Conservation (phyloP, 2,329 filamentous ascomycete genomes). For the Clarireedia hainanense region DNA sequence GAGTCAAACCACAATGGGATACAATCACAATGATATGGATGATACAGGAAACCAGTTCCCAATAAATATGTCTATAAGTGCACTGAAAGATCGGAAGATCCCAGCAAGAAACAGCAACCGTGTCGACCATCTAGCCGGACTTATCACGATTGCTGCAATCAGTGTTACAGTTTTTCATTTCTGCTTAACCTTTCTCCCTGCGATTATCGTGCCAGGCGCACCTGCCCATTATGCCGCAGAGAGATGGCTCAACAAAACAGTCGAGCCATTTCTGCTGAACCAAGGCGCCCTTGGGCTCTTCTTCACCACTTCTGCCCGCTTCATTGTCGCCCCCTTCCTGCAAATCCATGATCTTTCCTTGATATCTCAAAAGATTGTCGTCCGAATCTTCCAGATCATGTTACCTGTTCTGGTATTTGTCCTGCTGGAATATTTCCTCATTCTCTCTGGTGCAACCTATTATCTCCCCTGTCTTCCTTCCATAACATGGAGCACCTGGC, state of each 20-base stretch:
- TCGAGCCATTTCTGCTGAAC: constrained; percentile 37
- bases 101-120: constrained; percentile 13
- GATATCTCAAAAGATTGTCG: constrained; percentile 37
- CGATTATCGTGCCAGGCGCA: constrained; percentile 27
- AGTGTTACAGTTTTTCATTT: constrained; percentile 39
- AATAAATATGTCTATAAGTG: not conserved
- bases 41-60: not conserved
- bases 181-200: constrained; percentile 35
- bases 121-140: constrained; percentile 39
- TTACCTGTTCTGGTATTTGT: constrained; percentile 38
- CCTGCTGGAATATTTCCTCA: constrained; percentile 38
- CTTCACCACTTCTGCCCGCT: constrained; percentile 40
- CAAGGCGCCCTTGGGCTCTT: constrained; percentile 41
- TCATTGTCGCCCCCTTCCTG: constrained; percentile 36
- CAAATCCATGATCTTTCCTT: constrained; percentile 34
- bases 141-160: constrained; percentile 37
- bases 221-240: constrained; percentile 32
- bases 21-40: no score
- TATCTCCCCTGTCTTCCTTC: constrained; percentile 38
- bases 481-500: constrained; percentile 40
- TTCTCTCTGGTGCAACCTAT: constrained; percentile 35
- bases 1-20: no score
- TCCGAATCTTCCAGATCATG: constrained; percentile 37
- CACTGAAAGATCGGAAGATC: not conserved
- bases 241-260: constrained; percentile 33